These are phyloP conservation scores for Alternaria incomplexa DNA, from an alignment of 2,329 filamentous ascomycete species.

Conservation along the genomic window DNA sequence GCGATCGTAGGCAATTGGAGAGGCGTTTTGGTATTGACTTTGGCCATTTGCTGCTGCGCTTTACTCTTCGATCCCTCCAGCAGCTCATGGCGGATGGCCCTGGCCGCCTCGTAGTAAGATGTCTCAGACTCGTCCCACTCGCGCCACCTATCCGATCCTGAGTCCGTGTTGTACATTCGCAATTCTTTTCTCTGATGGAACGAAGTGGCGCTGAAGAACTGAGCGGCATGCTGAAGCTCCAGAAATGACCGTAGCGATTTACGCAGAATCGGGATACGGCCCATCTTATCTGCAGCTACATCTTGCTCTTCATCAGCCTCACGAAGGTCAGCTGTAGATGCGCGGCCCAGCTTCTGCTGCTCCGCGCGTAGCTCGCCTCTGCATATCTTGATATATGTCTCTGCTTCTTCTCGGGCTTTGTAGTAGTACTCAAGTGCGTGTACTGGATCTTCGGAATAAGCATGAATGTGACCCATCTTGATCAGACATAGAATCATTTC, in stretches of 20 bases:
- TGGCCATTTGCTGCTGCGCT: constrained; percentile 69
- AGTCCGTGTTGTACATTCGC: constrained; percentile 64
- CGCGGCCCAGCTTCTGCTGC: constrained; percentile 44
- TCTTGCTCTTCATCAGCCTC: constrained; percentile 46
- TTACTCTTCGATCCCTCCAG: constrained; percentile 65
- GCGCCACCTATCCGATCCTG: constrained; percentile 71
- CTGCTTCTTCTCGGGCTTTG: constrained; percentile 50
- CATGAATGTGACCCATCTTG: constrained; percentile 76
- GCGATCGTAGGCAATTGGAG: constrained; percentile 49
- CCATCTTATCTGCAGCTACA: constrained; percentile 47
- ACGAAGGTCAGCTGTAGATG: constrained; percentile 37
- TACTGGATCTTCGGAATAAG: constrained; percentile 68
- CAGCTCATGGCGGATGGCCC: constrained; percentile 77
- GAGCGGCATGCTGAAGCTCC: constrained; percentile 79
- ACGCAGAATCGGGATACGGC: constrained; percentile 64
- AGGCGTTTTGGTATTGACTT: constrained; percentile 41
- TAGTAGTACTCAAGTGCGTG: constrained; percentile 71
- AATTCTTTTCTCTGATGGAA: constrained; percentile 79
- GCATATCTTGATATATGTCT: constrained; percentile 66
- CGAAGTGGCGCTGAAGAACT: constrained; percentile 84
- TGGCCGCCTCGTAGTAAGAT: constrained; percentile 78
- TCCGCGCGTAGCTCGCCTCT: constrained; percentile 66
- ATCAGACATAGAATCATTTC: constrained; percentile 68
- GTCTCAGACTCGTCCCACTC: constrained; percentile 73
- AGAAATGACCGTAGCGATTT: constrained; percentile 74